Evolutionary conservation across 2,329 filamentous ascomycete genomes (phyloP).

Genomic region (Venturia carpophila): DNA sequence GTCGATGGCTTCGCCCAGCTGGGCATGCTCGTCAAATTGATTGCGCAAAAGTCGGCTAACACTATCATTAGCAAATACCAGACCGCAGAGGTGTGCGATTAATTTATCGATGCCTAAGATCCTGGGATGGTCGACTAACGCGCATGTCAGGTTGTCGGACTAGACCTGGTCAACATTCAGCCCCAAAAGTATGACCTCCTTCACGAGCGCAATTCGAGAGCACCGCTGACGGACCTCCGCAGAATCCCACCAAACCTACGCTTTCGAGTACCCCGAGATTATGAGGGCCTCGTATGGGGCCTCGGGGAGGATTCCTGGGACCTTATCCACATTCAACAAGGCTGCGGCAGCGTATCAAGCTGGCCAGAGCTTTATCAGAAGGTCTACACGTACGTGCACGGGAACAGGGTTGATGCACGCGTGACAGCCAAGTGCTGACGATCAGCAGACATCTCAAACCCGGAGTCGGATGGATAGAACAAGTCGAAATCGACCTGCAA

Average conservation of each 20-base stretch:
- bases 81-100: conserved; percentile 19
- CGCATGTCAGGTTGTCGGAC: conserved; percentile 43
- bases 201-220: conserved; percentile 5
- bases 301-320: conserved; percentile 64
- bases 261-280: conserved; percentile 63
- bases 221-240: conserved; percentile 21
- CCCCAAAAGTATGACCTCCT: conserved; percentile 42
- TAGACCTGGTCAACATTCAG: conserved; percentile 56
- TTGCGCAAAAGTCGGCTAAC: conserved; percentile 3
- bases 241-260: conserved; percentile 65
- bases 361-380: conserved; percentile 71
- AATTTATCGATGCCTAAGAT: conserved; percentile 21
- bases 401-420: not conserved
- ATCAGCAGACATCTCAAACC: conserved; percentile 62
- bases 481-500: conserved; percentile 79
- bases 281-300: conserved; percentile 64
- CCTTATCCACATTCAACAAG: conserved; percentile 73
- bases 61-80: conserved; percentile 18
- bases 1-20: conserved; percentile 26
- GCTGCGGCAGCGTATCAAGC: conserved; percentile 66
- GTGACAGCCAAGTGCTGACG: conserved; percentile 9
- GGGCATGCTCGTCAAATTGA: not conserved
- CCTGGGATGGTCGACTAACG: conserved; percentile 24
- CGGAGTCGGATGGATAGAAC: conserved; percentile 68
- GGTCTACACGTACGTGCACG: conserved; percentile 50